These are phyloP conservation scores for Catunica adiposa DNA, from an alignment of 2,329 filamentous ascomycete species.

Conservation along the genomic window DNA sequence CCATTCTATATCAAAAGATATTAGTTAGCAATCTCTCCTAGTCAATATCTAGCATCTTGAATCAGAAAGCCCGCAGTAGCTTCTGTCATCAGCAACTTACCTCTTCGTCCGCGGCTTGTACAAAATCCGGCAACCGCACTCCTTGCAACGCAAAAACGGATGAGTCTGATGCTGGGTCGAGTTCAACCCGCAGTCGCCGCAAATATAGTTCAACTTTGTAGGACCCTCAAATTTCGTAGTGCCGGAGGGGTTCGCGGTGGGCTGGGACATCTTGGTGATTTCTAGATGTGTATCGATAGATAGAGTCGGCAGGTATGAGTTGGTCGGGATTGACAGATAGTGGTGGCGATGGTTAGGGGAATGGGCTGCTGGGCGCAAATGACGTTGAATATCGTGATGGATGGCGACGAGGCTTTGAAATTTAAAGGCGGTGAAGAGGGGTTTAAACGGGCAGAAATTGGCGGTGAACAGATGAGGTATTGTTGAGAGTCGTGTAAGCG, in stretches of 20 bases:
- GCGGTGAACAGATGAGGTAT: neutral
- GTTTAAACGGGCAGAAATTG: neutral
- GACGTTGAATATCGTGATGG: neutral
- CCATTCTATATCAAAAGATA: conserved; percentile 62
- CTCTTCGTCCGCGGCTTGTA: conserved; percentile 98
- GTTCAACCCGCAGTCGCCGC: conserved; percentile 33
- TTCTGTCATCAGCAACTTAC: conserved; percentile 36
- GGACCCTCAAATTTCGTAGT: conserved; percentile 26
- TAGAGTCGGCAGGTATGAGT: no score
- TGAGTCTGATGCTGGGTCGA: conserved; percentile 39
- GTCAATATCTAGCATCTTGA: no score
- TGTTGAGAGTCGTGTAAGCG: neutral
- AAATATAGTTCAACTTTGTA: conserved; percentile 26
- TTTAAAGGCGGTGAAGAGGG: neutral
- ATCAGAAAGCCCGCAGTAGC: no score
- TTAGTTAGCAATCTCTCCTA: conserved; percentile 12
- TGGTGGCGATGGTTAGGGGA: neutral
- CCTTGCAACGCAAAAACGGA: conserved; percentile 86
- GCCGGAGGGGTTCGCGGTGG: conserved; percentile 31
- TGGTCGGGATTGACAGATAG: no score
- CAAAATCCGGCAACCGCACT: conserved; percentile 85
- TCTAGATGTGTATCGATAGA: no score
- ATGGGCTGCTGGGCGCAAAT: neutral
- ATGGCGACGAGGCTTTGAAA: neutral
- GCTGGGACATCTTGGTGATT: conserved; percentile 34